Evolutionary conservation across 768 basidiomycete genomes (phyloP), one percentile per base, ranked within the genome.

Genomic region (Tephrocybe sp.): DNA sequence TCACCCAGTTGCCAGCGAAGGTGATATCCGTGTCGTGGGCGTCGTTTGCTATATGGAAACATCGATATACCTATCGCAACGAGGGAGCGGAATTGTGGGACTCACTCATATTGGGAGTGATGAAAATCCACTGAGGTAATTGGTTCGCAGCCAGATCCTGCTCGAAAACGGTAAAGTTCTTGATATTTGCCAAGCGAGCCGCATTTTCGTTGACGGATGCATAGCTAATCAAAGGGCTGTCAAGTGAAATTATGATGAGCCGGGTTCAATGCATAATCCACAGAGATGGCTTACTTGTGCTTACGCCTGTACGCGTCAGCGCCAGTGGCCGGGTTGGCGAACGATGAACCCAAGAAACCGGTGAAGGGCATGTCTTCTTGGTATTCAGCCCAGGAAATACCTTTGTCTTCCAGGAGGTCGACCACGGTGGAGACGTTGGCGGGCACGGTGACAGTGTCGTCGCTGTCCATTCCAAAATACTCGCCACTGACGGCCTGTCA

Each of bases 151-250:
- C 73, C 12, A 84, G 65, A 56, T 86, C 85, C 26, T 69, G 67
- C 8, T 78, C 75, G 58, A 86, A 83, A 62, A 84, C 73, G 53
- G 84, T 84, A 60, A 84, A 86, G 62, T 82, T 85, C 32, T 84
- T 74, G 43, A 77, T 72, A 17, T 75, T 72, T 5, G 60, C 56
- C 9, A 69, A 65, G 32, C 84, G 80, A 0, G 65, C 59, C 1
- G 73, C 53, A 17, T 74, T 73, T 21, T 65, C 63, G 3, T 77
- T 71, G 18, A 85, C 68, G 0, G 78, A 79, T 61, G 82, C 73
- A 63, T 64, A 81, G 45, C 82, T 67, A 38, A 79, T 69, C 39
- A 75, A 62, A 4, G 81, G 81, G 58, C 65, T 68, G 50, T 30
- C 14, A 30, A 11, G 11, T 30, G 28, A 11, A 5, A 49, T 34